Evolutionary conservation across 441 rosid species (phyloP).

Genomic region (Pelargonium citronellum): DNA sequence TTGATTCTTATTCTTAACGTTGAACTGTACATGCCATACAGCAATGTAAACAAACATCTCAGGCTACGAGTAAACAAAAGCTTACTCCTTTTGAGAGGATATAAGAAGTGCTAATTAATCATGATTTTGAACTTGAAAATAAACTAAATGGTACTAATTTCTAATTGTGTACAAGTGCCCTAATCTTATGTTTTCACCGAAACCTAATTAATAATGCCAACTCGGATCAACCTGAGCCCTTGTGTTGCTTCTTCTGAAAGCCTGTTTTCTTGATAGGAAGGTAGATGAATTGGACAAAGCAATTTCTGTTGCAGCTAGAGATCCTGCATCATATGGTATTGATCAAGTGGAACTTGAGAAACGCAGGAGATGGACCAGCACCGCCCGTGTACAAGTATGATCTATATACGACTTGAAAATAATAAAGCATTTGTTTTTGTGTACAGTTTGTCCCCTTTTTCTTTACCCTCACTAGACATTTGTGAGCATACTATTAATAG

Average conservation of each 20-base stretch:
- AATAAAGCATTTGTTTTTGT: too few species aligned
- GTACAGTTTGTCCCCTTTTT: slow-evolving; percentile 1
- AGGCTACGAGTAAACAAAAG: too few species aligned
- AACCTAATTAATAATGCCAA: background rate
- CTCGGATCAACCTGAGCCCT: background rate
- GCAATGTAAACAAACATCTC: background rate
- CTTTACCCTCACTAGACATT: background rate
- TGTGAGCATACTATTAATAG: background rate
- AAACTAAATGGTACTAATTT: background rate
- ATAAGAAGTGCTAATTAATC: too few species aligned
- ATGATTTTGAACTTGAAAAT: background rate
- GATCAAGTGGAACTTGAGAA: slow-evolving; percentile 73
- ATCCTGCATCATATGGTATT: slow-evolving; percentile 87
- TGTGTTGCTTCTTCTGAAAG: slow-evolving; percentile 35
- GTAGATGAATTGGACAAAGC: slow-evolving; percentile 95
- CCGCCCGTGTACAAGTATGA: slow-evolving; percentile 72
- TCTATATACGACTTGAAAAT: background rate
- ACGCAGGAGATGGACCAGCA: slow-evolving; percentile 90
- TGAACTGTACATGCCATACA: background rate
- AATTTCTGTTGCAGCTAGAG: slow-evolving; percentile 76
- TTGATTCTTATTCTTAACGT: background rate
- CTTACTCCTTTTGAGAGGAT: background rate
- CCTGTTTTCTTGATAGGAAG: slow-evolving; percentile 68
- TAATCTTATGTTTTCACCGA: background rate
- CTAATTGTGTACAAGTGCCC: background rate